Evolutionary conservation across 257 asterid genomes (phyloP).

Genomic region (Buddleja alternifolia): DNA sequence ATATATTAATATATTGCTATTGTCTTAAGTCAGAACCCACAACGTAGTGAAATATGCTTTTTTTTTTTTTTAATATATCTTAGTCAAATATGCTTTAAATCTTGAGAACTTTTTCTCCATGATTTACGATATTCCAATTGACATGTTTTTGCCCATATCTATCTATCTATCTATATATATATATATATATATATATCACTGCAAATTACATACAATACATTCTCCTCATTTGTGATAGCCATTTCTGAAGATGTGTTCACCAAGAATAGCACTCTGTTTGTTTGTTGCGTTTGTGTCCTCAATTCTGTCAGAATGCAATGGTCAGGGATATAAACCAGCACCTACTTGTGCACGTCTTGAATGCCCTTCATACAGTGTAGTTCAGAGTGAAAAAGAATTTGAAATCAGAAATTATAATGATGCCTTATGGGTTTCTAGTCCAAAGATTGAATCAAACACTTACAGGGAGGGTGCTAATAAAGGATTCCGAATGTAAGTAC

Average conservation of each 20-base stretch:
- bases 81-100: not conserved
- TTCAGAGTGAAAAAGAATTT: not conserved
- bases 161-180: no score
- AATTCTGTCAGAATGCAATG: not conserved
- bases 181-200: slow-evolving; percentile 24
- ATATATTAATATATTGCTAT: slow-evolving; percentile 28
- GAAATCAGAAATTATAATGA: slow-evolving; percentile 34
- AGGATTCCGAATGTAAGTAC: slow-evolving; percentile 24
- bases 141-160: not conserved
- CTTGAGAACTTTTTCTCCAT: no score
- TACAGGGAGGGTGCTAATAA: slow-evolving; percentile 19
- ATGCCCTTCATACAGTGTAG: slow-evolving; percentile 27
- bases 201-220: no score
- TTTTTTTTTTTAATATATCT: no score
- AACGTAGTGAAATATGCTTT: no score
- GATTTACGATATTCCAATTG: no score
- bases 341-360: slow-evolving; percentile 18
- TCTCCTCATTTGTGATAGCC: no score
- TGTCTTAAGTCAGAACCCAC: not conserved
- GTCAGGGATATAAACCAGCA: slow-evolving; percentile 15
- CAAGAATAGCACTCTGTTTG: slow-evolving; percentile 5
- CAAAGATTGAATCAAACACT: not conserved
- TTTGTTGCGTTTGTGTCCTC: not conserved
- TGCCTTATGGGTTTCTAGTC: slow-evolving; percentile 29
- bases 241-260: no score